Conservation (phyloP, 2,329 filamentous ascomycete genomes). For the Microsporum canis region DNA sequence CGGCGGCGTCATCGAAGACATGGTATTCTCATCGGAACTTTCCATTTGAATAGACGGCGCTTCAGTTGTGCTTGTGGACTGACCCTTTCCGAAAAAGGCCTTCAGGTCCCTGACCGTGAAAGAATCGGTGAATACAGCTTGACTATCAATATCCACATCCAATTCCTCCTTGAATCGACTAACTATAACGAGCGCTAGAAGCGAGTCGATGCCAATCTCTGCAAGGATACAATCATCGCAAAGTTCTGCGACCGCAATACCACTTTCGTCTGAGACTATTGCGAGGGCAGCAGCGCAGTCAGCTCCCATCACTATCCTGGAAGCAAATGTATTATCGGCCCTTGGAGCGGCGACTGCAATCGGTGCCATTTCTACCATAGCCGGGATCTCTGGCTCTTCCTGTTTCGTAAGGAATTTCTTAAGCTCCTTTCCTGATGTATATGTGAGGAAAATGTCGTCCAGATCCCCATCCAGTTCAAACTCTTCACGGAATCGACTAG, state of each 20-base stretch:
- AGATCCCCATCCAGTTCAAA: conserved; percentile 21
- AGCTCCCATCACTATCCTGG: background rate
- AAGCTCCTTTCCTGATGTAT: conserved; percentile 8
- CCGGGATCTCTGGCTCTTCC: background rate
- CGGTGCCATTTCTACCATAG: background rate
- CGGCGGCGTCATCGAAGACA: background rate
- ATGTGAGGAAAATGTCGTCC: conserved; percentile 19
- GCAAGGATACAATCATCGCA: conserved; percentile 6
- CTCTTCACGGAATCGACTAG: conserved; percentile 23
- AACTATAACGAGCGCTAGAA: conserved; percentile 8
- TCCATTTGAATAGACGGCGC: background rate
- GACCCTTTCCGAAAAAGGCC: background rate
- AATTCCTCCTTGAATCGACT: conserved; percentile 6
- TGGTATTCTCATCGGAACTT: background rate
- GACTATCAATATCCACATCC: conserved; percentile 33
- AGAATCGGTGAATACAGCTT: background rate
- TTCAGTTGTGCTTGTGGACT: background rate
- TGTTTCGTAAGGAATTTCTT: background rate
- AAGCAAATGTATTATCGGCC: background rate
- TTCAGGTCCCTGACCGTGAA: background rate
- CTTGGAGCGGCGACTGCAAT: background rate
- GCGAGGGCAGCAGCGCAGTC: background rate
- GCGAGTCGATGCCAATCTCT: conserved; percentile 12
- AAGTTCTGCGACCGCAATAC: conserved; percentile 8
- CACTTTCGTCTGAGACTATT: conserved; percentile 11